Percentiles rank a stretch among this genome's conserved stretches.
Conservation (phyloP, 1,284 basidiomycete species). For the Hypsizygus ulmarius region DNA sequence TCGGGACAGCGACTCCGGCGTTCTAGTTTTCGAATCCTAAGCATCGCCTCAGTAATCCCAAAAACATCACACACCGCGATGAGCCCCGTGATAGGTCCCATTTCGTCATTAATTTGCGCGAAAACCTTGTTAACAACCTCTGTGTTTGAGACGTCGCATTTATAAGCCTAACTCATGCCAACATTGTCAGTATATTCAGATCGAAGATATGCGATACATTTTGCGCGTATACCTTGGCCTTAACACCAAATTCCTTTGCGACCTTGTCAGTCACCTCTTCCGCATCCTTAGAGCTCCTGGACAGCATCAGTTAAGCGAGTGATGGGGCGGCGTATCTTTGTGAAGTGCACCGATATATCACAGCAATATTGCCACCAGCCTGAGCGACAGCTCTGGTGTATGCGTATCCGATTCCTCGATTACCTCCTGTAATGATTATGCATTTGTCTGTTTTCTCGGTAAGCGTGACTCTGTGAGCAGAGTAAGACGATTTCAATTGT, state of each 20-base stretch:
- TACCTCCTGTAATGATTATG: constrained; percentile 38
- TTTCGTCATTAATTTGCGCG: constrained; percentile 31
- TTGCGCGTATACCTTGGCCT: constrained; percentile 28
- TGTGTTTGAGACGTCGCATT: constrained; percentile 37
- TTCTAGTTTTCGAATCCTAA: constrained; percentile 26
- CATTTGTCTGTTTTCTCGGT: constrained; percentile 25
- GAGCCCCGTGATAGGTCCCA: constrained; percentile 35
- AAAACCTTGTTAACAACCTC: constrained; percentile 32
- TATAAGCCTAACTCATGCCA: constrained; percentile 28
- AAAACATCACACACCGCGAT: constrained; percentile 30
- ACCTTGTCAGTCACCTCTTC: constrained; percentile 30
- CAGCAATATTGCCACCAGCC: constrained; percentile 36
- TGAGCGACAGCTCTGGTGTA: constrained; percentile 34
- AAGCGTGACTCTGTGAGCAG: no score
- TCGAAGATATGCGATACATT: background rate
- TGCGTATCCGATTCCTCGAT: constrained; percentile 38
- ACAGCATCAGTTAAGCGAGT: background rate
- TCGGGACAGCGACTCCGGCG: constrained; percentile 38
- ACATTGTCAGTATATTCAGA: background rate
- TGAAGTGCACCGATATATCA: constrained; percentile 32
- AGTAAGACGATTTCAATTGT: no score
- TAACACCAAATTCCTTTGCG: constrained; percentile 32
- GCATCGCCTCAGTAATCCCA: background rate
- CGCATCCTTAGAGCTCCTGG: constrained; percentile 35
- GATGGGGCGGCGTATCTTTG: background rate